A percentile compares a stretch with the other conserved stretches of the same genome.
These are phyloP conservation scores for Achaetomium macrosporum DNA, from an alignment of 2,329 filamentous ascomycete genomes.

Conservation along the genomic window DNA sequence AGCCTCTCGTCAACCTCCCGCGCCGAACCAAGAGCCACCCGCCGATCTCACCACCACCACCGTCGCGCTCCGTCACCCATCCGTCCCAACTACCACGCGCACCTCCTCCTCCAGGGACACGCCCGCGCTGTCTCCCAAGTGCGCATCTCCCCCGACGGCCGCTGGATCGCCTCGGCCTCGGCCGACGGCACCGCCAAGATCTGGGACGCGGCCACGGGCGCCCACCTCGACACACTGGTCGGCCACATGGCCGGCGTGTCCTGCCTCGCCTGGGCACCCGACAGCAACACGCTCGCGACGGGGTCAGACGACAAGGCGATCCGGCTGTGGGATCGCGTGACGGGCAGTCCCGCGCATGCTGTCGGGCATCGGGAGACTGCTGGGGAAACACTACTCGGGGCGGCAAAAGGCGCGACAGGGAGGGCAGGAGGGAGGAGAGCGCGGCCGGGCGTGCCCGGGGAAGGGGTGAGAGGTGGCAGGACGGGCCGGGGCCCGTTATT, in stretches of 20 bases:
- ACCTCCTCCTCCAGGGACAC: conserved; percentile 71
- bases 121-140: conserved; percentile 74
- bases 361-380: conserved; percentile 14
- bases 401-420: conserved; percentile 4
- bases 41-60: conserved; percentile 26
- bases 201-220: conserved; percentile 75
- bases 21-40: conserved; percentile 20
- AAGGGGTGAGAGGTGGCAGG: conserved; percentile 21
- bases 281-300: conserved; percentile 79
- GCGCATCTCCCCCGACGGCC: conserved; percentile 84
- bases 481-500: conserved; percentile 54
- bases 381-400: background rate
- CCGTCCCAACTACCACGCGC: conserved; percentile 61
- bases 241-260: conserved; percentile 91
- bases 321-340: conserved; percentile 76
- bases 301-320: conserved; percentile 97
- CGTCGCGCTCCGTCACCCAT: conserved; percentile 43
- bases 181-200: conserved; percentile 88
- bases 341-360: conserved; percentile 38
- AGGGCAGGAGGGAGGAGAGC: conserved; percentile 9
- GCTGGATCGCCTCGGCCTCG: conserved; percentile 83
- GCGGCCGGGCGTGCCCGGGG: conserved; percentile 3
- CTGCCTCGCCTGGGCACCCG: conserved; percentile 89
- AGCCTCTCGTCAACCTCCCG: conserved; percentile 9
- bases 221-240: conserved; percentile 79